These are phyloP conservation scores for Musa balbisiana DNA, from an alignment of 202 grass and related monocot genomes.

Conservation along the genomic window DNA sequence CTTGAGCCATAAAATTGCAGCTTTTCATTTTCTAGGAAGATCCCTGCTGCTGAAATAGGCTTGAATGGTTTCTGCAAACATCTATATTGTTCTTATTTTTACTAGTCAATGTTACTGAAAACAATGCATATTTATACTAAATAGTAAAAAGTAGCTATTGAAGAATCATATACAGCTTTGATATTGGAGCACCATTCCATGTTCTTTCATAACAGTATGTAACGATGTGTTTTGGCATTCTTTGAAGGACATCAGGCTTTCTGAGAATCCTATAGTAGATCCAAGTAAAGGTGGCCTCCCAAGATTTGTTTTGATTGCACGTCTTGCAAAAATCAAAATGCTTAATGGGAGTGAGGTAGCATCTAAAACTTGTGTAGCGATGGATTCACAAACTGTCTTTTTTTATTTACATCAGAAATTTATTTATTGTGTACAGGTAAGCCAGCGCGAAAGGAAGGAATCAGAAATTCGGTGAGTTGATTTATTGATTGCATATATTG, in stretches of 20 bases:
- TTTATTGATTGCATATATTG: background rate
- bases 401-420: slow-evolving; percentile 12
- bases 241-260: slow-evolving; percentile 80
- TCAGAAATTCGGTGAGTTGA: slow-evolving; percentile 83
- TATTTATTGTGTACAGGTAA: slow-evolving; percentile 48
- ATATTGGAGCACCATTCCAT: background rate
- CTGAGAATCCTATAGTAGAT: slow-evolving; percentile 88
- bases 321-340: slow-evolving; percentile 60
- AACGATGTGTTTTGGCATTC: slow-evolving; percentile 32
- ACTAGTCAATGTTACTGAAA: too few species aligned
- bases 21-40: too few species aligned
- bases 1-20: too few species aligned
- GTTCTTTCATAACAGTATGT: background rate
- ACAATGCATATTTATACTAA: too few species aligned
- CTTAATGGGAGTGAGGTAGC: slow-evolving; percentile 91
- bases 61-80: too few species aligned
- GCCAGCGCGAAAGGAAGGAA: slow-evolving; percentile 74
- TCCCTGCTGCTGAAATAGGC: too few species aligned
- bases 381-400: slow-evolving; percentile 6
- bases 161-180: too few species aligned
- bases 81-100: too few species aligned
- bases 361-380: slow-evolving; percentile 3
- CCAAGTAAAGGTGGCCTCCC: slow-evolving; percentile 64
- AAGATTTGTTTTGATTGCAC: slow-evolving; percentile 85
- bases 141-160: too few species aligned